A percentile compares a stretch with the other conserved stretches of the same genome.
These are phyloP conservation scores for Phytophthora ramorum DNA, from an alignment of 352 stramenopile genomes.

Conservation along the genomic window DNA sequence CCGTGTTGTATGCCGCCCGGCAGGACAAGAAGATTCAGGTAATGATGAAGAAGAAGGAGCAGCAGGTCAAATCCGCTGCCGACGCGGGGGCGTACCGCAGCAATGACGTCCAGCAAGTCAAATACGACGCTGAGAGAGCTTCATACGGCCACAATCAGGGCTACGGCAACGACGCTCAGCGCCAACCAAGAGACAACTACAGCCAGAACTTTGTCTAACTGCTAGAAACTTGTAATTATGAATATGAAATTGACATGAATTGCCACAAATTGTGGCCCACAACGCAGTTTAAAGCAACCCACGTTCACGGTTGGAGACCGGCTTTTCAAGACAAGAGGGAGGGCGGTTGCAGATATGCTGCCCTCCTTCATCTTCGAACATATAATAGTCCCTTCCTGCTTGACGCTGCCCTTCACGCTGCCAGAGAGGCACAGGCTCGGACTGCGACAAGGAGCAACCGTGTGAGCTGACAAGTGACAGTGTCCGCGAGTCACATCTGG, in stretches of 20 bases:
- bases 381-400: no score
- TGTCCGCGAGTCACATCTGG: no score
- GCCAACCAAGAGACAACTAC: conserved; percentile 32
- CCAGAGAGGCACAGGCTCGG: no score
- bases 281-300: no score
- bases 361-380: no score
- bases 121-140: not conserved
- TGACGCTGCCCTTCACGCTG: no score
- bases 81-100: conserved; percentile 1
- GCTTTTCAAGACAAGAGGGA: no score
- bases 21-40: conserved; percentile 23
- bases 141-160: conserved; percentile 9
- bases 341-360: no score
- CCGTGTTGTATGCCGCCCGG: conserved; percentile 18
- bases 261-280: no score
- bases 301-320: no score
- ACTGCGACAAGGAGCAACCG: no score
- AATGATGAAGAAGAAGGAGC: conserved; percentile 23
- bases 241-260: not conserved
- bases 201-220: conserved; percentile 38
- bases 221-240: conserved; percentile 1
- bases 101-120: conserved; percentile 8
- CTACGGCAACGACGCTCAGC: not conserved
- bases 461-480: no score
- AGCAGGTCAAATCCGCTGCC: conserved; percentile 21